Conservation (phyloP, 768 basidiomycete genomes). For the Daedalea quercina region DNA sequence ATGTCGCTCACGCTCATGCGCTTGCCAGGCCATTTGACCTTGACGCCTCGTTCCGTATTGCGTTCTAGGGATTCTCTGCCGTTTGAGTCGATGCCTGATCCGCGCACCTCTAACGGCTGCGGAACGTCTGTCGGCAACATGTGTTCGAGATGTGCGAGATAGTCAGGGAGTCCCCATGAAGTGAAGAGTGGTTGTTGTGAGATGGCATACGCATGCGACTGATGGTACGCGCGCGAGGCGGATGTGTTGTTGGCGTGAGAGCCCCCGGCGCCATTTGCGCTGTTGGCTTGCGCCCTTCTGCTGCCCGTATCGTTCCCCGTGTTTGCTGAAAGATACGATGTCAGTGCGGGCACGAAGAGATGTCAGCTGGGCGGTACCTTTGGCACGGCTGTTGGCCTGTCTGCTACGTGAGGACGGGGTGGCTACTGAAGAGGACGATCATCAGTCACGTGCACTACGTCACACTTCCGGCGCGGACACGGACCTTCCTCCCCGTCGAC, state of each 20-base stretch:
- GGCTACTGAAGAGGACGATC: conserved; percentile 19
- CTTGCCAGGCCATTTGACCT: conserved; percentile 91
- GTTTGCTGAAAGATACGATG: conserved; percentile 16
- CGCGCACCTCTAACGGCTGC: conserved; percentile 65
- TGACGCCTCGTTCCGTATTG: conserved; percentile 69
- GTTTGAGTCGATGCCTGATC: conserved; percentile 33
- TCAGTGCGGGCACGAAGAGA: conserved; percentile 23
- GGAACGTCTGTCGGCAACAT: conserved; percentile 77
- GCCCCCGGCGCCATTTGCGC: conserved; percentile 26
- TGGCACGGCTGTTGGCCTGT: conserved; percentile 29
- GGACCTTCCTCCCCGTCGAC: conserved; percentile 63
- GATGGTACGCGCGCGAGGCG: conserved; percentile 60
- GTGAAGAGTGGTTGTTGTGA: conserved; percentile 75
- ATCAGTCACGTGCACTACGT: conserved; percentile 30
- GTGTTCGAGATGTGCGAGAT: conserved; percentile 78
- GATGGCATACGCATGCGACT: conserved; percentile 73
- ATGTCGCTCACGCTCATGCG: conserved; percentile 96
- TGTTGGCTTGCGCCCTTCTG: conserved; percentile 41
- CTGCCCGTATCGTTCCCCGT: conserved; percentile 37
- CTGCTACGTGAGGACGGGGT: conserved; percentile 24
- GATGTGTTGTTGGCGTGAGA: conserved; percentile 25
- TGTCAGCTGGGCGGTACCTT: conserved; percentile 22
- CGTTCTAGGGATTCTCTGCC: conserved; percentile 52
- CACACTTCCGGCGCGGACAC: conserved; percentile 14
- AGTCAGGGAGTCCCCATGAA: conserved; percentile 91